Base-by-base conservation (phyloP, 2,329 filamentous ascomycete species). In the Ascocoryne sarcoides region DNA sequence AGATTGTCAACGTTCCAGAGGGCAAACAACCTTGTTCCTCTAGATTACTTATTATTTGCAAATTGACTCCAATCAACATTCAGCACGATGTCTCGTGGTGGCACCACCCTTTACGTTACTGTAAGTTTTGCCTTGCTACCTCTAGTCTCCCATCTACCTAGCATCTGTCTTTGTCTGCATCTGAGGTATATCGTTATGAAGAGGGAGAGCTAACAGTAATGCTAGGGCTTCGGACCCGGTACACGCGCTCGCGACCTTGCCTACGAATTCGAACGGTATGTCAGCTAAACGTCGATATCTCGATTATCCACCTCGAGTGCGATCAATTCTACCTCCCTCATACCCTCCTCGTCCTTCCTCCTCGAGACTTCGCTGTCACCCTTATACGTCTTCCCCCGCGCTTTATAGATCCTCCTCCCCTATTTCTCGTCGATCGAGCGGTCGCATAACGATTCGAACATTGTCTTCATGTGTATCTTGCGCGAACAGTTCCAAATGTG, bases 241-340 rank as follows among this genome's bases (percentile, higher is more conserved):
- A 95, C 90, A 66, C 87, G 92, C 74, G 88, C 92, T 66, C 87
- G 92, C 79, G 89, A 98, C 75, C 85, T 96, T 66, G 88, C 90
- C 73, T 95, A 94, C 84, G 90, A 96, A 76, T 96, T 96, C 84
- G 90, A 96, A 89, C 88, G 90, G 87, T 95, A 95, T 79, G 89
- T 94, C 75, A 73, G 61, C 64, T 65, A 63, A 48, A 63, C 64
- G 61, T 65, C 69, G 66, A 67, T 67, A 61, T 63, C 60, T 65
- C 59, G 59, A 63, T 61, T 55, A 60, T 59, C 57, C 58, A 48
- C 55, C 46, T 58, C 56, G 54, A 59, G 51, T 60, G 60, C 59
- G 51, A 57, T 56, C 57, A 34, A 45, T 32, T 34, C 44, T 37
- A 48, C 42, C 44, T 49, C 33, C 57, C 52, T 54, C 47, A 57